Evolutionary conservation across 1,284 basidiomycete species (phyloP).

Genomic region (Trametes hirsuta): DNA sequence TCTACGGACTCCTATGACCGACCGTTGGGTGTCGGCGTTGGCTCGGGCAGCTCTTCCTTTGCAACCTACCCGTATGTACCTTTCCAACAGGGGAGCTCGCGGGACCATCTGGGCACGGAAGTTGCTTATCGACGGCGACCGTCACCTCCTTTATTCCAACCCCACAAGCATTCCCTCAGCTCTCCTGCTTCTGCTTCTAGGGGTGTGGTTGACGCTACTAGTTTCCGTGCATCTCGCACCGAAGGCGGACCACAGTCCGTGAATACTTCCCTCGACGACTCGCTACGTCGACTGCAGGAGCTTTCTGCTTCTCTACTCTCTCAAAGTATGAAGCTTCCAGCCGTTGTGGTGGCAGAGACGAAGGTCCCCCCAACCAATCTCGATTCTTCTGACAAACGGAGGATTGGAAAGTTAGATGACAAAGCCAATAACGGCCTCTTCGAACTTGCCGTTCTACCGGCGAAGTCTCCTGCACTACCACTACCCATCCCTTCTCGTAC

Average conservation of each 20-base stretch:
- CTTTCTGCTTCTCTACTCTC: conserved; percentile 15
- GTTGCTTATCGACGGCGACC: too few relatives aligned
- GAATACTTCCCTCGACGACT: conserved; percentile 11
- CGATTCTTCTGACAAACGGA: conserved; percentile 17
- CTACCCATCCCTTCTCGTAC: conserved; percentile 51
- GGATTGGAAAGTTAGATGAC: conserved; percentile 32
- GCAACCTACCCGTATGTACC: too few relatives aligned
- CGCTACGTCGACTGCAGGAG: conserved; percentile 14
- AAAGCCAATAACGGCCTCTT: conserved; percentile 18
- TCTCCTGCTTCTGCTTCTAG: neutral
- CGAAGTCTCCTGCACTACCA: conserved; percentile 7
- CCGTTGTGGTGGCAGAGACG: neutral
- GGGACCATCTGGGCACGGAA: too few relatives aligned
- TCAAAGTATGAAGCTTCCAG: neutral
- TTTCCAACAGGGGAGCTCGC: too few relatives aligned
- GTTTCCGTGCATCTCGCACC: neutral
- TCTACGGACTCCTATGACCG: too few relatives aligned
- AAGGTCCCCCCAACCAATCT: neutral
- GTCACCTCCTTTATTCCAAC: too few relatives aligned
- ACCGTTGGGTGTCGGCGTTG: too few relatives aligned
- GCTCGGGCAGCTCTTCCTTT: too few relatives aligned
- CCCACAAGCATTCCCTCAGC: too few relatives aligned
- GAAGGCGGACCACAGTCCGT: neutral
- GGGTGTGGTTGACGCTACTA: neutral
- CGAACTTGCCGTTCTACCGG: conserved; percentile 12